These are phyloP conservation scores for Tilletia caries DNA, from an alignment of 1,284 basidiomycete genomes.

Conservation along the genomic window DNA sequence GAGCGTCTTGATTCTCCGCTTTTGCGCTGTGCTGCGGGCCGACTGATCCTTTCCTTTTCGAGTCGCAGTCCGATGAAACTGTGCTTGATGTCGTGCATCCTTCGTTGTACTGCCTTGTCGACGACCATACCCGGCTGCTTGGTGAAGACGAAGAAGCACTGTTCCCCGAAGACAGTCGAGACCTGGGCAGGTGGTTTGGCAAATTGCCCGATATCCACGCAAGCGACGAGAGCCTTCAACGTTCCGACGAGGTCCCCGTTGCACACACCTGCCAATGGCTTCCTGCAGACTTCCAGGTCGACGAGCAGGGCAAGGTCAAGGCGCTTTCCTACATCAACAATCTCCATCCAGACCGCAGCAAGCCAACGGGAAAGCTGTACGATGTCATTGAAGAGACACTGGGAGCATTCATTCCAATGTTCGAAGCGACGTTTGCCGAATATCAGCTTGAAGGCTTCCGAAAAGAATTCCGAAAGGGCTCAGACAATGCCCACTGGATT, in stretches of 20 bases:
- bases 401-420: conserved; percentile 58
- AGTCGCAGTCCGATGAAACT: conserved; percentile 51
- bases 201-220: conserved; percentile 10
- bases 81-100: conserved; percentile 60
- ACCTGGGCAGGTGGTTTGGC: conserved; percentile 10
- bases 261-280: conserved; percentile 53
- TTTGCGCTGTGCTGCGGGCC: background rate
- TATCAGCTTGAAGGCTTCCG: conserved; percentile 31
- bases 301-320: conserved; percentile 47
- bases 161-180: background rate
- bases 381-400: conserved; percentile 55
- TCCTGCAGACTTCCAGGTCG: conserved; percentile 59
- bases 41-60: background rate
- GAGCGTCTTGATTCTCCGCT: background rate
- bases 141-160: conserved; percentile 2
- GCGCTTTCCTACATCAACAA: conserved; percentile 63
- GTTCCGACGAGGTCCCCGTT: background rate
- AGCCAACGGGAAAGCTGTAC: conserved; percentile 50
- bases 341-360: conserved; percentile 56
- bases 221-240: conserved; percentile 35
- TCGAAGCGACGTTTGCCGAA: conserved; percentile 62
- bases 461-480: background rate
- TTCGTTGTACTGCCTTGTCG: conserved; percentile 57
- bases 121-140: conserved; percentile 54
- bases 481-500: background rate